These are phyloP conservation scores for Alternaria arborescens DNA, from an alignment of 2,329 filamentous ascomycete species.

Conservation along the genomic window DNA sequence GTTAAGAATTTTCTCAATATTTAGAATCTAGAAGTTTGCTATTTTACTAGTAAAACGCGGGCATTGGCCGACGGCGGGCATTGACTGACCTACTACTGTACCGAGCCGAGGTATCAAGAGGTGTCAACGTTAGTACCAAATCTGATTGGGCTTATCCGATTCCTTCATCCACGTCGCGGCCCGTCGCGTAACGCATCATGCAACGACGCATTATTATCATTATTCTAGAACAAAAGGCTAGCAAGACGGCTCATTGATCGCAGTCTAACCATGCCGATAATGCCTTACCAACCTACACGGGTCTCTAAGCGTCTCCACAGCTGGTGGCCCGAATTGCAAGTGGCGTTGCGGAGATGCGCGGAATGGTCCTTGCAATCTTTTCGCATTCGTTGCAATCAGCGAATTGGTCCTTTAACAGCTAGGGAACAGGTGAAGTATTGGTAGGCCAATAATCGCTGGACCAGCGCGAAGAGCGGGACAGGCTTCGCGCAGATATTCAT, in stretches of 20 bases:
- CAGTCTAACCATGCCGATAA: background rate
- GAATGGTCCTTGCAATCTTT: background rate
- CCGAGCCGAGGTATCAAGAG: background rate
- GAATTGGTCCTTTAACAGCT: background rate
- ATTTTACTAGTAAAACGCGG: too few relatives aligned
- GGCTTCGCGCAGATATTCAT: background rate
- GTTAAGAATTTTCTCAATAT: too few relatives aligned
- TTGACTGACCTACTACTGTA: too few relatives aligned
- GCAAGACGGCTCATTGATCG: background rate
- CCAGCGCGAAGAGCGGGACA: background rate
- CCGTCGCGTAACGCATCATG: constrained; percentile 3
- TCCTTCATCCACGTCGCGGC: background rate
- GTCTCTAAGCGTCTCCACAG: background rate
- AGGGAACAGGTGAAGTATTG: too few relatives aligned
- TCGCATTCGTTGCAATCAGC: background rate
- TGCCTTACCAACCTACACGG: background rate
- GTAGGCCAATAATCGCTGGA: background rate
- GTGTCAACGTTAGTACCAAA: background rate
- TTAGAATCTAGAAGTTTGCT: too few relatives aligned
- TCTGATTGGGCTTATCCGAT: background rate
- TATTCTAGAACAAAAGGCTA: background rate
- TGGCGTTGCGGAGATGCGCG: constrained; percentile 2
- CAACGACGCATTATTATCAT: background rate
- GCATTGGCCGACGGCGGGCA: too few relatives aligned
- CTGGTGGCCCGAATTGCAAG: background rate